phyloP scores from a whole-genome alignment of 2,329 filamentous ascomycete genomes.

The Coniochaeta pulveracea region DNA sequence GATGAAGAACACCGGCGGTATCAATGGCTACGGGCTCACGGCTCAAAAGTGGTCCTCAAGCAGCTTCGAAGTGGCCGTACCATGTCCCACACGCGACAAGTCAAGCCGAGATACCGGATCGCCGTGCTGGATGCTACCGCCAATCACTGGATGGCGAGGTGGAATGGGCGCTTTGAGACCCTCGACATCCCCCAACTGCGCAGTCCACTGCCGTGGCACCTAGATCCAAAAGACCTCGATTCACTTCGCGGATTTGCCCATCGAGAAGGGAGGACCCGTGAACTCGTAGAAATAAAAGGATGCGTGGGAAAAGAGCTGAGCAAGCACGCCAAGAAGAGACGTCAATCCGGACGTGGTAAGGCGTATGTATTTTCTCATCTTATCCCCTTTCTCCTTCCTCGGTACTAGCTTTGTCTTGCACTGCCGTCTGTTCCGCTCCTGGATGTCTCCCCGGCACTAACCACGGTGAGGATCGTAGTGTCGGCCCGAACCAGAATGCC shows the following conservation, averaged over 20 bases:
- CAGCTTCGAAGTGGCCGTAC: conserved; percentile 28
- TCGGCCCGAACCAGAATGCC: conserved; percentile 23
- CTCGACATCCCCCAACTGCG: conserved; percentile 62
- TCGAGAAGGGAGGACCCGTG: conserved; percentile 43
- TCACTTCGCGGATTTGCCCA: conserved; percentile 60
- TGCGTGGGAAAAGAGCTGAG: conserved; percentile 72
- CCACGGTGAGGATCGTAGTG: conserved; percentile 6
- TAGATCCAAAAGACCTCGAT: conserved; percentile 66
- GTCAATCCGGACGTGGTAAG: conserved; percentile 9
- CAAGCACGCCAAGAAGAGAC: conserved; percentile 66
- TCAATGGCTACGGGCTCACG: conserved; percentile 62
- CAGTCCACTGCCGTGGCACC: conserved; percentile 75
- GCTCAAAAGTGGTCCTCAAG: conserved; percentile 46
- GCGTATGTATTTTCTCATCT: not conserved
- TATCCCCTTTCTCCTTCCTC: too few relatives aligned
- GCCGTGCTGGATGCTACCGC: conserved; percentile 57
- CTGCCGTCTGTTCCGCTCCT: too few relatives aligned
- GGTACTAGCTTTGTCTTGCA: too few relatives aligned
- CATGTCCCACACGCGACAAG: not conserved
- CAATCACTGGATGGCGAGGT: conserved; percentile 55
- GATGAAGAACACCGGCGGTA: conserved; percentile 76
- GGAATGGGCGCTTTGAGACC: conserved; percentile 57
- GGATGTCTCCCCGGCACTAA: too few relatives aligned
- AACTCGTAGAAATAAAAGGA: conserved; percentile 58
- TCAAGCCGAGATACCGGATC: conserved; percentile 26